A percentile compares a stretch with the other conserved stretches of the same genome.
These are phyloP conservation scores for Teunomyces funiuensis DNA, from an alignment of 805 yeast genomes.

Conservation along the genomic window DNA sequence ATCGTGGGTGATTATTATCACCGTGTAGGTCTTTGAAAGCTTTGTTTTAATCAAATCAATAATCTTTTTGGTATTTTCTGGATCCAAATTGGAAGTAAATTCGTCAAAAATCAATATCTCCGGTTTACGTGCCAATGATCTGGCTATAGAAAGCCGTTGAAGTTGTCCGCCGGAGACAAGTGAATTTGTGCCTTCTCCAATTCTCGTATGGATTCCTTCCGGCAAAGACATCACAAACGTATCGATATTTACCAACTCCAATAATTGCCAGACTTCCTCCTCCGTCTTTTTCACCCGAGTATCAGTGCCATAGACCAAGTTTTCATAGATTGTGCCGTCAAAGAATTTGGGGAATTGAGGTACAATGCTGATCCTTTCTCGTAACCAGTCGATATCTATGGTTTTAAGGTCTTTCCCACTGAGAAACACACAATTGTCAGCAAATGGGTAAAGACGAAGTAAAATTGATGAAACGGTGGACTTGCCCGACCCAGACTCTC, in stretches of 20 bases:
- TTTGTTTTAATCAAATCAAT: constrained; percentile 44
- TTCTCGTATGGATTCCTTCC: constrained; percentile 55
- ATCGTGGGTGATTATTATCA: constrained; percentile 73
- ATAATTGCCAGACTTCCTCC: constrained; percentile 35
- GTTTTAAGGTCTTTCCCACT: constrained; percentile 48
- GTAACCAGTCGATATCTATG: constrained; percentile 47
- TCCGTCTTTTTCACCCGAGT: constrained; percentile 16
- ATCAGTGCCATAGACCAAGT: constrained; percentile 58
- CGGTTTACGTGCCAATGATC: constrained; percentile 74
- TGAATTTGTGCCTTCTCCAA: constrained; percentile 48
- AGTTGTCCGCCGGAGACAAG: constrained; percentile 87
- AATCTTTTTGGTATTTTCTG: constrained; percentile 54
- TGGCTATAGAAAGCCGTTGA: constrained; percentile 80
- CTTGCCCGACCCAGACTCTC: constrained; percentile 91
- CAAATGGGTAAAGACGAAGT: constrained; percentile 49
- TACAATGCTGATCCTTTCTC: constrained; percentile 63
- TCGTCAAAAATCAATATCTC: constrained; percentile 76
- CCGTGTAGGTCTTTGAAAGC: constrained; percentile 34
- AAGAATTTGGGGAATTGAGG: constrained; percentile 74
- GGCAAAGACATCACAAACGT: constrained; percentile 58
- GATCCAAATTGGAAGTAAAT: constrained; percentile 84
- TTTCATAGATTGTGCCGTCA: constrained; percentile 71
- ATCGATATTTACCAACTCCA: constrained; percentile 49
- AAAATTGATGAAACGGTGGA: constrained; percentile 68
- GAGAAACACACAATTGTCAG: constrained; percentile 40